Base-by-base conservation (phyloP, 2,329 filamentous ascomycete species). In the Cytospora leucostoma region DNA sequence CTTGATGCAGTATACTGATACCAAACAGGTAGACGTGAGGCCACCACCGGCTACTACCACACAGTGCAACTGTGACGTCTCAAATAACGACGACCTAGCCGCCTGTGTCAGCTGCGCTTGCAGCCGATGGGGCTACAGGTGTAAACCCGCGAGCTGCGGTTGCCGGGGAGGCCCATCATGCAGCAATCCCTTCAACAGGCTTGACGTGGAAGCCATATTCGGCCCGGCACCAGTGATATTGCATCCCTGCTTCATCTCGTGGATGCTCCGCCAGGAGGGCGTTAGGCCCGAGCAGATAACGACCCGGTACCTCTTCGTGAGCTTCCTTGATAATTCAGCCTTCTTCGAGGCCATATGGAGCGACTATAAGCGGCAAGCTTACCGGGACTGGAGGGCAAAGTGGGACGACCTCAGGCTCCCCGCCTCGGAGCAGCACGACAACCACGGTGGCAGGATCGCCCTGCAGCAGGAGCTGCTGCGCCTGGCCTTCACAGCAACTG, bases 391-490 rank as follows among this genome's bases (percentile, higher is more conserved):
- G 64, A 56, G 33, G 44, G 4, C 52, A 13, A 59, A 54, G 19
- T 65, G 64, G 61, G 61, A 65, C 17, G 40, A 27, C 27, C 27
- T 27, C 27, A 27, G 44, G 11, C 56, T 63, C 34, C 19, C 56
- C 11, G 34, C 27, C 21, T 5, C 34, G 4, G 57, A 61, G 32
- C 61, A 35, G 40, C n/a, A 65, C 47, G 33, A 35, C 15, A 17
- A n/a, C 37, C 17, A 47, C 2, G n/a, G 10, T 32, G 11, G 35
- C n/a, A 56, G 51, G 4, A 19, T 56, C 15, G 47, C 3, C 17
- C 56, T 63, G 44, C 61, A 53, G 38, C 63, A 63, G n/a, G 60
- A 65, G 60, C 49, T 65, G 56, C 56, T 63, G 21, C 56, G 63
- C 15, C 32, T 59, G 60, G 63, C 56, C 1, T 59, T 65, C 19